These are phyloP conservation scores for Aspergillus piperis DNA, from an alignment of 2,329 filamentous ascomycete genomes.

Conservation along the genomic window DNA sequence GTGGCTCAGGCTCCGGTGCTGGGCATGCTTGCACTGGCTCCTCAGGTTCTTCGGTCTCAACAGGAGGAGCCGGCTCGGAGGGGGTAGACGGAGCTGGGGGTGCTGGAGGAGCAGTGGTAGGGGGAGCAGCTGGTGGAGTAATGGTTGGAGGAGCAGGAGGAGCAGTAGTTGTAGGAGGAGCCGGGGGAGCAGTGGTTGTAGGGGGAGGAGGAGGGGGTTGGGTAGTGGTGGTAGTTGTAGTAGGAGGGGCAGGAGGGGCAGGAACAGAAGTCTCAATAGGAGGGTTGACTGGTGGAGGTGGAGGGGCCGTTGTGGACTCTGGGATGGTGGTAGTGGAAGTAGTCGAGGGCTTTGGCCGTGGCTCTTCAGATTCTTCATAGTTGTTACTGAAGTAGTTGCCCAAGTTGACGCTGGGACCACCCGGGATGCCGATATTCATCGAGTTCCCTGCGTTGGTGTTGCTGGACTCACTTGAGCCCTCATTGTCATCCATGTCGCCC, in stretches of 20 bases:
- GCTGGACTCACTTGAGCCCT: not conserved
- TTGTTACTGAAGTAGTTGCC: constrained; percentile 21
- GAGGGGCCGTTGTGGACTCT: not conserved
- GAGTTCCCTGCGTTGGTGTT: constrained; percentile 3
- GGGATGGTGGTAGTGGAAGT: not conserved
- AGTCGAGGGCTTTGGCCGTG: constrained; percentile 1
- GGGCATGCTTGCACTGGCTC: not conserved
- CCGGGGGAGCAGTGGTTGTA: not conserved
- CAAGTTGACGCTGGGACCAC: constrained; percentile 26
- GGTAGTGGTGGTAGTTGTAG: not conserved
- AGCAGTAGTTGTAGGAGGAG: not conserved
- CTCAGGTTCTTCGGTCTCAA: constrained; percentile 1
- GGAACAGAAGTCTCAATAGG: constrained; percentile 1
- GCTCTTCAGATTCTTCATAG: constrained; percentile 21
- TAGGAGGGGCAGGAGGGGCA: constrained; percentile 1
- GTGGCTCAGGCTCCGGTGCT: not conserved
- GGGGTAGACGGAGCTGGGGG: not conserved
- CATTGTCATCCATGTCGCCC: not conserved
- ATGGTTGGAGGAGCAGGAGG: constrained; percentile 6
- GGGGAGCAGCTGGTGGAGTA: not conserved
- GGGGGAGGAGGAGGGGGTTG: not conserved
- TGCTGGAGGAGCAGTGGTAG: constrained; percentile 7
- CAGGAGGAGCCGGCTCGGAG: not conserved
- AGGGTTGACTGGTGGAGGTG: not conserved
- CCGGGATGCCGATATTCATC: constrained; percentile 24